These are phyloP conservation scores for Sphaerosporella brunnea DNA, from an alignment of 495 filamentous ascomycete genomes.

Conservation along the genomic window DNA sequence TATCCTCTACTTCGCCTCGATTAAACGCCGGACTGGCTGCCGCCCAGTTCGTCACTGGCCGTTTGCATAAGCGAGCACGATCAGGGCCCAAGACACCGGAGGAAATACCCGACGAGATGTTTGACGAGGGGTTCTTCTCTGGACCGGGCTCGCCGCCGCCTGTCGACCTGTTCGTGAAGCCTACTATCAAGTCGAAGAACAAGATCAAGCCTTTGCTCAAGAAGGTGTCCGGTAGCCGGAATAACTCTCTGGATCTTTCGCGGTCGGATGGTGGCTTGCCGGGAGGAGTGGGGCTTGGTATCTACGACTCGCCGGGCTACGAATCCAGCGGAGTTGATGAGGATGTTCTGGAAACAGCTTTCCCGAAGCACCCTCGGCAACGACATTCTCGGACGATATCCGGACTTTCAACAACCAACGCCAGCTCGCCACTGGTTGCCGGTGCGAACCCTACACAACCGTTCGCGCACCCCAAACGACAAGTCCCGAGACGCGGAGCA, in stretches of 20 bases:
- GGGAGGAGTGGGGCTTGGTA: conserved; percentile 23
- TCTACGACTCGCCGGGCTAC: conserved; percentile 23
- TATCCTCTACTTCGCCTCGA: conserved; percentile 18
- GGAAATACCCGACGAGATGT: conserved; percentile 17
- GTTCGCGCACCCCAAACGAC: conserved; percentile 24
- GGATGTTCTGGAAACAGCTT: conserved; percentile 14
- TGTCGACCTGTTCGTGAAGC: conserved; percentile 13
- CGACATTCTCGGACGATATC: conserved; percentile 20
- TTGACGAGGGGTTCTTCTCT: conserved; percentile 24
- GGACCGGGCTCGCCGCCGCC: conserved; percentile 21
- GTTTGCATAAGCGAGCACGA: conserved; percentile 23
- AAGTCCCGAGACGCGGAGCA: conserved; percentile 20
- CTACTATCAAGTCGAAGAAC: conserved; percentile 17
- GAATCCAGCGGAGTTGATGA: conserved; percentile 25
- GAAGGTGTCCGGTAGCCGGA: conserved; percentile 23
- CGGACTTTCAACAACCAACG: conserved; percentile 14
- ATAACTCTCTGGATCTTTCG: conserved; percentile 24
- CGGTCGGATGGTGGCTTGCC: conserved; percentile 25
- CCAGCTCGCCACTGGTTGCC: conserved; percentile 17
- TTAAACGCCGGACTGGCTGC: conserved; percentile 22
- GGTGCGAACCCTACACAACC: conserved; percentile 13
- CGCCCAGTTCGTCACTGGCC: conserved; percentile 22
- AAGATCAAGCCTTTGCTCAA: conserved; percentile 27
- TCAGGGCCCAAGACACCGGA: conserved; percentile 19
- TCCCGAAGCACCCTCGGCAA: conserved; percentile 14